Evolutionary conservation across 345 rosid species (phyloP), one percentile per base, ranked within the genome.

Genomic region (Pistacia integerrima): DNA sequence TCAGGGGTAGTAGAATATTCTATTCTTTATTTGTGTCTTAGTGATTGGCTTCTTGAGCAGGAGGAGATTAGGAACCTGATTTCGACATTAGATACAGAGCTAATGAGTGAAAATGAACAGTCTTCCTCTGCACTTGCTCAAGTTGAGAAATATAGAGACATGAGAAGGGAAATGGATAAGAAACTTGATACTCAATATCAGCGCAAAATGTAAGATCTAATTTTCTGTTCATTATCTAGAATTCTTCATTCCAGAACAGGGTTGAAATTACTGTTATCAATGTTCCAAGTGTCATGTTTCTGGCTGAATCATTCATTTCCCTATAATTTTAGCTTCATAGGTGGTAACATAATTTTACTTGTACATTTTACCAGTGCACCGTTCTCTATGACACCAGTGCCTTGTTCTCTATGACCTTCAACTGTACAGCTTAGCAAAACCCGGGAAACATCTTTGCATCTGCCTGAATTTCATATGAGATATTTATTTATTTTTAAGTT

Each of bases 141-240:
- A 38, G 86, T 96, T 67, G 92, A 83, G 74, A 90, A 86, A 84
- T 89, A 90, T 79, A 78, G 77, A 44, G 94, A 88, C 28, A 80
- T 88, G 56, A 87, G 99, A 72, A 84, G 83, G 82, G 98, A 92
- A 74, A 77, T 84, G 66, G 99, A 96, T 72, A 84, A 87, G 74
- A 96, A 85, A 84, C 85, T 87, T 46, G 97, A 96, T 78, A 89
- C 90, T 76, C 94, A 87, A 20, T 93, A 90, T 82, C 99, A 90
- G 76, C 93, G 97, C 56, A 90, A 87, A 79, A 88, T 96, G 98
- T 96, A 85, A 84, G 88, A 69, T 61, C 5, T 5, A 30, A 35
- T 80, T 59, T 61, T 69, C 74, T 49, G 28, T 62, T 73, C 69
- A 36, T 38, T 16, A 51, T 18, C 48, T 49, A 16, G 58, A 28